Evolutionary conservation across 805 yeast species (phyloP).

Genomic region (Schwanniomyces polymorphus): DNA sequence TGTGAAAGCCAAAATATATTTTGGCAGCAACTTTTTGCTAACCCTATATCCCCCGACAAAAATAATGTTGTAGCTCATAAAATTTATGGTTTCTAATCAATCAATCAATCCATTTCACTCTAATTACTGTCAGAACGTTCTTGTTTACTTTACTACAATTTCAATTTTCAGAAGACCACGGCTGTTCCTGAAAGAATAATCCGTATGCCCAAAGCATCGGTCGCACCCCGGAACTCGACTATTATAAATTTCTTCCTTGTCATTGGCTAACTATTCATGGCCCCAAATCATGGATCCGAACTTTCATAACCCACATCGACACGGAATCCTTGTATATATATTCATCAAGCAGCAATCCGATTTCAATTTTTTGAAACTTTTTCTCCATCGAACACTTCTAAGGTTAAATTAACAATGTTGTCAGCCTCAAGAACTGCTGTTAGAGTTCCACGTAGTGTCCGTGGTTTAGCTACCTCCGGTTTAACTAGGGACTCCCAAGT

Average conservation of each 20-base stretch:
- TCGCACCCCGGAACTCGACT: conserved; percentile 1
- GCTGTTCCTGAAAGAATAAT: background rate
- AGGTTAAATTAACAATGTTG: conserved; percentile 26
- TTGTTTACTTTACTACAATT: background rate
- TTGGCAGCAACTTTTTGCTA: background rate
- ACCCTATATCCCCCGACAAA: background rate
- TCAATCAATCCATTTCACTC: background rate
- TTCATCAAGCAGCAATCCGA: background rate
- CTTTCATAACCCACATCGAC: conserved; percentile 3
- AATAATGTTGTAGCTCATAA: background rate
- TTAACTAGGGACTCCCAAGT: conserved; percentile 71
- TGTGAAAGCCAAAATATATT: background rate
- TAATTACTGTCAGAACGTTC: background rate
- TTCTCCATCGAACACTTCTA: background rate
- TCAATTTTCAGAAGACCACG: background rate
- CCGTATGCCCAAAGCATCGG: background rate
- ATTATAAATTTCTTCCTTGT: conserved; percentile 4
- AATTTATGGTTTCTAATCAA: background rate
- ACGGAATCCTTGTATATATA: background rate
- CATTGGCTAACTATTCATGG: conserved; percentile 4
- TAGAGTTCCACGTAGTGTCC: conserved; percentile 33
- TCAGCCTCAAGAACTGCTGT: conserved; percentile 41
- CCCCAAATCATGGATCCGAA: conserved; percentile 4
- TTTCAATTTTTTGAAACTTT: background rate
- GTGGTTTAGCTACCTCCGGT: conserved; percentile 54